phyloP scores from a whole-genome alignment of 208 protist genomes.

The Angomonas deanei region DNA sequence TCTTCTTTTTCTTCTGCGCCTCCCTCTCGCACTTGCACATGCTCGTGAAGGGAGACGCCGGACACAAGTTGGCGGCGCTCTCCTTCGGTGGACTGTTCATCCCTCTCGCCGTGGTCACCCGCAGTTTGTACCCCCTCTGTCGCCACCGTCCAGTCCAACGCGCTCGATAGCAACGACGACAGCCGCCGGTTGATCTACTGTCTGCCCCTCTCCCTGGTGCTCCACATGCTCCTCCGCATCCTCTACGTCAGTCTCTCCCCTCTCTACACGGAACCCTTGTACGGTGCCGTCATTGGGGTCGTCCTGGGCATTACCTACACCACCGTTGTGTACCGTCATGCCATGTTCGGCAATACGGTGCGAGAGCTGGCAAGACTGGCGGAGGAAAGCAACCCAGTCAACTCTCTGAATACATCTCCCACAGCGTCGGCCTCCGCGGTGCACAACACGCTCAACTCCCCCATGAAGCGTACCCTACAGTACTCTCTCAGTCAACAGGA shows the following conservation, averaged over 20 bases:
- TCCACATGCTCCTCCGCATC: slow-evolving; percentile 73
- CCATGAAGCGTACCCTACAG: not conserved
- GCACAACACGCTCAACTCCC: too few relatives aligned
- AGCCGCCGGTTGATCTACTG: slow-evolving; percentile 47
- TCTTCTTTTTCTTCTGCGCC: slow-evolving; percentile 55
- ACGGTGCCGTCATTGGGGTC: slow-evolving; percentile 53
- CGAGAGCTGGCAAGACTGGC: not conserved
- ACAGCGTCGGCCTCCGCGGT: too few relatives aligned
- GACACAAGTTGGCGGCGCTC: slow-evolving; percentile 38
- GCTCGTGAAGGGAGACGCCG: slow-evolving; percentile 23
- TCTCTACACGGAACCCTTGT: slow-evolving; percentile 52
- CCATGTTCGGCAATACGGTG: slow-evolving; percentile 42
- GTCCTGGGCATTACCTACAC: slow-evolving; percentile 51
- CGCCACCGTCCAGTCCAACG: slow-evolving; percentile 1
- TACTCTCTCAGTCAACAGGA: not conserved
- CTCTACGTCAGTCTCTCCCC: slow-evolving; percentile 45
- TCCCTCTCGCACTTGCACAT: slow-evolving; percentile 58
- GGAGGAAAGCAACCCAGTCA: not conserved
- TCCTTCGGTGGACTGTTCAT: slow-evolving; percentile 48
- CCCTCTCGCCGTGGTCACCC: slow-evolving; percentile 37
- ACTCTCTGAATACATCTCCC: too few relatives aligned
- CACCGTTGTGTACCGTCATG: slow-evolving; percentile 52
- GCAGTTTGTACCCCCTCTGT: slow-evolving; percentile 49
- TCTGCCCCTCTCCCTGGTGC: slow-evolving; percentile 49
- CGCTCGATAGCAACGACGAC: slow-evolving; percentile 35